Base-by-base conservation (phyloP, 2,329 filamentous ascomycete genomes). In the Daldinia eschscholtzii region DNA sequence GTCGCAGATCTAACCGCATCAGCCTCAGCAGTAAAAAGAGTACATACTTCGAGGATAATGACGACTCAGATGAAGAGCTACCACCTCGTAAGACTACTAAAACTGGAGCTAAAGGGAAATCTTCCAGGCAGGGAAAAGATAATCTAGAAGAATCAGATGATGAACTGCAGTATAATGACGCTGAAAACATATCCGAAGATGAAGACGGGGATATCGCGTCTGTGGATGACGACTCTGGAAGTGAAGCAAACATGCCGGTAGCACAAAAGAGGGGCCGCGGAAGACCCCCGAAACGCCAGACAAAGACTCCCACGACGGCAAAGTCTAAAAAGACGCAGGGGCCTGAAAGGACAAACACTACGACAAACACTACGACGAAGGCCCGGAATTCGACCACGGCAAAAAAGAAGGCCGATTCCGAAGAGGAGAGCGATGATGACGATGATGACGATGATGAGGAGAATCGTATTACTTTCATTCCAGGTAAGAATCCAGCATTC, bases 1-100 rank as follows among this genome's bases (percentile, higher is more conserved):
- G 23, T 75, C 79, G 62, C 59, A 59, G 83, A 57, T 88, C 86
- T 5, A 74, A 79, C 23, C 85, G 86, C 50, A 74, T 84, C 41
- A 82, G 78, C 74, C 81, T 81, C 28, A 79, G 81, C 1, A 75
- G 71, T 20, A 79, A 81, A 70, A 87, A 48, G 18, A 59, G 57
- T 37, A 37, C 30, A n/a, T 59, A 59, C 42, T 59, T 59, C 13
- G 41, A 59, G 28, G 70, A 72, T 26, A 73, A 76, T 18, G 67
- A 72, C 2, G 72, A 75, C 4, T 68, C 61, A 15, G 55, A 60
- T 35, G 48, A 53, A 26, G 71, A 12, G 28, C 35, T 52, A 1
- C 72, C 71, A 1, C 72, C 73, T 26, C 70, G 68, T 15, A 74
- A 74, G 50, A 39, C 46, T 28, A 55, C 58, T 6, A 74, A 72